Evolutionary conservation across 2,329 filamentous ascomycete genomes (phyloP).

Genomic region (Colletotrichum musae): DNA sequence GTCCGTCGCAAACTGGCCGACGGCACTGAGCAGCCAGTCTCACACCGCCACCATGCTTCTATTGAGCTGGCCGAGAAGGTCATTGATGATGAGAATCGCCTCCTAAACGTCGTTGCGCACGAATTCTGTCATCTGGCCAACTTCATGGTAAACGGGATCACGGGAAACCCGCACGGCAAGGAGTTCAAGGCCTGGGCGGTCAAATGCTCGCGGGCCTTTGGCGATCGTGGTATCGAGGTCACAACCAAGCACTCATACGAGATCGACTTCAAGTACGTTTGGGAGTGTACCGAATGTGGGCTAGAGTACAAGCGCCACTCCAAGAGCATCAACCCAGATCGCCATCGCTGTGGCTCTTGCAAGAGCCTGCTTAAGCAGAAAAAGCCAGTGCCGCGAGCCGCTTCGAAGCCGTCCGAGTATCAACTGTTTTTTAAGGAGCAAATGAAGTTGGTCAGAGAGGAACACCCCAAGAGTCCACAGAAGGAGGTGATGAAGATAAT

Average conservation of each 20-base stretch:
- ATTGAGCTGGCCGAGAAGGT: slow-evolving; percentile 94
- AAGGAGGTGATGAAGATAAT: slow-evolving; percentile 80
- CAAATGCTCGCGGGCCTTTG: slow-evolving; percentile 70
- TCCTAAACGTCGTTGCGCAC: slow-evolving; percentile 94
- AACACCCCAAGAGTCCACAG: slow-evolving; percentile 70
- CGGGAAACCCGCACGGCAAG: slow-evolving; percentile 83
- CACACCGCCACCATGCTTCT: slow-evolving; percentile 73
- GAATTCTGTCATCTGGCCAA: slow-evolving; percentile 96
- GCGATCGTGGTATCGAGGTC: slow-evolving; percentile 77
- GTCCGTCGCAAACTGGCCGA: slow-evolving; percentile 52
- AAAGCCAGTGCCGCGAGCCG: slow-evolving; percentile 78
- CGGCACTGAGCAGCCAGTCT: slow-evolving; percentile 45
- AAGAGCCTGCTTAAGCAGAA: slow-evolving; percentile 80
- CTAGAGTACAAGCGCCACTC: slow-evolving; percentile 86
- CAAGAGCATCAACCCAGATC: slow-evolving; percentile 82
- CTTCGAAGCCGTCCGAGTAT: slow-evolving; percentile 57
- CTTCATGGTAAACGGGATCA: slow-evolving; percentile 86
- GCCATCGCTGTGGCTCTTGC: slow-evolving; percentile 85
- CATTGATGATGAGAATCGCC: slow-evolving; percentile 81
- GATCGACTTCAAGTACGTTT: slow-evolving; percentile 94
- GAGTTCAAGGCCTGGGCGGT: slow-evolving; percentile 85
- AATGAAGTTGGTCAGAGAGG: slow-evolving; percentile 72
- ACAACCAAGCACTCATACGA: slow-evolving; percentile 92
- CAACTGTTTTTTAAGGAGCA: slow-evolving; percentile 75
- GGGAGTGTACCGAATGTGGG: slow-evolving; percentile 80